Evolutionary conservation across 768 basidiomycete species (phyloP).

Genomic region (Cyclocybe cylindracea): DNA sequence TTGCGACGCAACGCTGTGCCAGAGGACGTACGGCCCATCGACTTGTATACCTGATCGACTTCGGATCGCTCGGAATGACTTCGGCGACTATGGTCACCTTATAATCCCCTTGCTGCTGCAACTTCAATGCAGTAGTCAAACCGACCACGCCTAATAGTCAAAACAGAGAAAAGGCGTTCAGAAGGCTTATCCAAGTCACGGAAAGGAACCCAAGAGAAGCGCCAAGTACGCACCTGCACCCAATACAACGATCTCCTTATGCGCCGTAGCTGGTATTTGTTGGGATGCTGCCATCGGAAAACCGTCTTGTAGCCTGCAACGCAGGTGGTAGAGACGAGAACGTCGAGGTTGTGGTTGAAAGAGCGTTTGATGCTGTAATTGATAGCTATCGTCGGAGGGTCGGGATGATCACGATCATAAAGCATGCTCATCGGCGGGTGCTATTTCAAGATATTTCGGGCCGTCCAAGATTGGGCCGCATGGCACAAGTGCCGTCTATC

Average conservation of each 20-base stretch:
- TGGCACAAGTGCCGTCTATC: too few relatives aligned
- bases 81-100: slow-evolving; percentile 73
- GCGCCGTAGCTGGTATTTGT: neutral
- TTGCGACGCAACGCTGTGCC: too few relatives aligned
- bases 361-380: too few relatives aligned
- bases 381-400: too few relatives aligned
- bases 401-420: neutral
- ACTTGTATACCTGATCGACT: slow-evolving; percentile 76
- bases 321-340: too few relatives aligned
- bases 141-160: slow-evolving; percentile 68
- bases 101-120: slow-evolving; percentile 65
- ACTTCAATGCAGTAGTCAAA: slow-evolving; percentile 69
- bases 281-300: neutral
- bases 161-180: neutral
- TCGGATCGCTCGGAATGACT: slow-evolving; percentile 69
- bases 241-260: slow-evolving; percentile 35
- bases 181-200: neutral
- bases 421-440: too few relatives aligned
- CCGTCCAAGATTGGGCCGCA: too few relatives aligned
- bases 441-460: too few relatives aligned
- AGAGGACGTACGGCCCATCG: slow-evolving; percentile 70
- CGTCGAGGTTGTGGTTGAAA: too few relatives aligned
- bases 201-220: slow-evolving; percentile 3
- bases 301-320: too few relatives aligned
- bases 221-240: slow-evolving; percentile 35